Evolutionary conservation across 1,139 yeast genomes (phyloP).

Genomic region (Geotrichum fermentans): DNA sequence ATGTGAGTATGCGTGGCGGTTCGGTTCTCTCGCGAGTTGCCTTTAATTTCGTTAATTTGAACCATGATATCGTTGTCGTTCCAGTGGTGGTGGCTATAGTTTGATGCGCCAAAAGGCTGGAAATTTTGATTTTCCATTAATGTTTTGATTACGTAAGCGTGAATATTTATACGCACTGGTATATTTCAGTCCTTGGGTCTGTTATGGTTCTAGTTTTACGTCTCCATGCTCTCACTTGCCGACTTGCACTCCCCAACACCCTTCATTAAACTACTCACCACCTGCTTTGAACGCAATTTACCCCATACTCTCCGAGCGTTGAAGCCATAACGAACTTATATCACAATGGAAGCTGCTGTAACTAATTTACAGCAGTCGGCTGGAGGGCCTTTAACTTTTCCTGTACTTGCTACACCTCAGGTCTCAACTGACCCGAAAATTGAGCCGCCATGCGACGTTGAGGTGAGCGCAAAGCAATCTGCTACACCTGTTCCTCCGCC

Average conservation of each 20-base stretch:
- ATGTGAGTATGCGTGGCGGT: slow-evolving; percentile 98
- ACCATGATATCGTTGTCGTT: slow-evolving; percentile 48
- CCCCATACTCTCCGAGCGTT: not conserved
- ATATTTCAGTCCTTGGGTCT: not conserved
- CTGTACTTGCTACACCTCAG: not conserved
- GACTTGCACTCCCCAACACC: not conserved
- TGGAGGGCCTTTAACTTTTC: not conserved
- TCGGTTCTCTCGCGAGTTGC: slow-evolving; percentile 59
- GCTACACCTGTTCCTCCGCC: not conserved
- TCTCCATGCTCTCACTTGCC: not conserved
- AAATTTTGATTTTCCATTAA: slow-evolving; percentile 1
- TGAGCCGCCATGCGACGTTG: not conserved
- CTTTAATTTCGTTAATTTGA: slow-evolving; percentile 77
- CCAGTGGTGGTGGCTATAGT: not conserved
- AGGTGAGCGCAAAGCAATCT: not conserved
- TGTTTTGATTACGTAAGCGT: slow-evolving; percentile 5
- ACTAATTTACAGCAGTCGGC: not conserved
- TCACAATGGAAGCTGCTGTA: slow-evolving; percentile 2
- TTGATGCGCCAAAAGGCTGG: not conserved
- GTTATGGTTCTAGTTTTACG: not conserved
- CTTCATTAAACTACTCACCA: not conserved
- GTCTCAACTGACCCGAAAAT: not conserved
- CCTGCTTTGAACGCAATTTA: not conserved
- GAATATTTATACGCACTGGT: not conserved
- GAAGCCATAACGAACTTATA: not conserved